Evolutionary conservation across 192 early-diverging fungal species (phyloP).

Genomic region (Linnemannia schmuckeri): DNA sequence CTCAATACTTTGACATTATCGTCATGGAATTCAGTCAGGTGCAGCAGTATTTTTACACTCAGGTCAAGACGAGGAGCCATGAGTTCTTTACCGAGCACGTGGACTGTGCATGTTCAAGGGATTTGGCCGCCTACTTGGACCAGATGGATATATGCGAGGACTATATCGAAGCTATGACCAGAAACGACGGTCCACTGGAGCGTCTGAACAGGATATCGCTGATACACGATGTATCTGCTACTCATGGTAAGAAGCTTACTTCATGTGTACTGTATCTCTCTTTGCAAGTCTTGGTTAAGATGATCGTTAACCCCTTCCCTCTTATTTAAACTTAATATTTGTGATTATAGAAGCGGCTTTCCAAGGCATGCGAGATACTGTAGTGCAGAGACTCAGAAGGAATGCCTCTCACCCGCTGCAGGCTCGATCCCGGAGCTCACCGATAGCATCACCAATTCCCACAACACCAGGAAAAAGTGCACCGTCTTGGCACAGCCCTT

Average conservation of each 20-base stretch:
- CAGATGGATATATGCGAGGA: conserved; percentile 54
- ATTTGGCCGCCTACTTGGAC: conserved; percentile 34
- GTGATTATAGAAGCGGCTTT: conserved; percentile 20
- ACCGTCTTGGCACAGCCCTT: conserved; percentile 23
- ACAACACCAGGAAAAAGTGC: neutral
- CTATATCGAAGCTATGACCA: conserved; percentile 34
- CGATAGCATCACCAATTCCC: conserved; percentile 1
- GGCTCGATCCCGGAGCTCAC: conserved; percentile 27
- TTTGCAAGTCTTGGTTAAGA: neutral
- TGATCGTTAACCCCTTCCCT: neutral
- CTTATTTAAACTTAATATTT: neutral
- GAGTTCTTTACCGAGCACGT: conserved; percentile 53
- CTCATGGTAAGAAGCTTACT: conserved; percentile 22
- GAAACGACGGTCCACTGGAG: conserved; percentile 40
- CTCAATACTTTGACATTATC: conserved; percentile 73
- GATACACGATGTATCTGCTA: conserved; percentile 22
- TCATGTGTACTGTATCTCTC: neutral
- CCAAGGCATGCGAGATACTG: conserved; percentile 15
- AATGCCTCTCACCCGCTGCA: neutral
- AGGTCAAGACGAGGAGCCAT: conserved; percentile 58
- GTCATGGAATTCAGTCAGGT: conserved; percentile 67
- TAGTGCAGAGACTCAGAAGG: conserved; percentile 15
- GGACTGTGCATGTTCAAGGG: conserved; percentile 32
- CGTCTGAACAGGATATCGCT: conserved; percentile 29
- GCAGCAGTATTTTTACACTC: conserved; percentile 65